Evolutionary conservation across 2,329 filamentous ascomycete genomes (phyloP), one percentile per base, ranked within the genome.

Genomic region (Ophiostoma sp.): DNA sequence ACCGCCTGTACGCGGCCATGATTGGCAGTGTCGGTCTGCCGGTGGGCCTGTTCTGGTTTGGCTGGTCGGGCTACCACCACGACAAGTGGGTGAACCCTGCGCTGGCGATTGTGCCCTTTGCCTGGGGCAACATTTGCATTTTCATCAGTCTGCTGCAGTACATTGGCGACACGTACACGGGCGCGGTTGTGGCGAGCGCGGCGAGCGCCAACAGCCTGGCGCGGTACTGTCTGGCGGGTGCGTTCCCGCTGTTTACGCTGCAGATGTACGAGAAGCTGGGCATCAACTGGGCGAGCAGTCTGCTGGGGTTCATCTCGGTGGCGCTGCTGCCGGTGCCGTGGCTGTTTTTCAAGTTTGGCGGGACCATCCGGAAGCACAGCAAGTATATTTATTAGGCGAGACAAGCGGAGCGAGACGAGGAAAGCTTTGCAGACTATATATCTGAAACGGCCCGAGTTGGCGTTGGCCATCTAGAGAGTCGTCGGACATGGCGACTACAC

Each of bases 231-330:
- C 80, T 89, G 8, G 85, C 84, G 0, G 84, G 82, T 0, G 83
- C 80, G 0, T 89, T 90, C 69, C 87, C 87, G 0, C 76, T 90
- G 0, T 90, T 89, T 73, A 84, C 86, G 0, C 77, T 89, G 0
- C 85, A 87, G 71, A 85, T 84, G 80, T 84, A 82, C 62, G 70
- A 77, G 6, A 77, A 74, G 3, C 74, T 85, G 15, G 82, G 82
- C 0, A 80, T 83, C 4, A 74, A 75, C 20, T 85, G 83, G 83
- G 83, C 83, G 0, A 81, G 78, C 7, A 84, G 82, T 67, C 73
- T 84, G 13, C 73, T 84, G 15, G 83, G 77, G 0, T 84, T 85
- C 68, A 76, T 88, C 3, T 79, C 83, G 0, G 33, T 85, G 1
- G 77, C 76, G 0, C 74, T 87, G 70, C 74, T 86, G 70, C 84